These are phyloP conservation scores for Gorgonomyces haynaldii DNA, from an alignment of 192 early-diverging fungal genomes.

Conservation along the genomic window DNA sequence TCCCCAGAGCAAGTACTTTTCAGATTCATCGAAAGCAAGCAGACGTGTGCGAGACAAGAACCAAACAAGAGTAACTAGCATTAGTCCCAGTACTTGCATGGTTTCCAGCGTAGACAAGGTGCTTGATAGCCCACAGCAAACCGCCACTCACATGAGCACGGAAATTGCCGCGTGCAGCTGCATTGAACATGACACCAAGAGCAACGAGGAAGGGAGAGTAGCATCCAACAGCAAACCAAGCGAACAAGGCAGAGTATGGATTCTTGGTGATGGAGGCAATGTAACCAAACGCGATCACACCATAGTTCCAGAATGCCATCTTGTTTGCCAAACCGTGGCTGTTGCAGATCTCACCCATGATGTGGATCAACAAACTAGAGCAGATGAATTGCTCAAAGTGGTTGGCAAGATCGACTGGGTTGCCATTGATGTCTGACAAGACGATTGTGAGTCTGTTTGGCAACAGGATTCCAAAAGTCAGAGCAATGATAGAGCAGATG, in stretches of 20 bases:
- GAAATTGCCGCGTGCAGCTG: neutral
- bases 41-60: too few relatives aligned
- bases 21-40: too few relatives aligned
- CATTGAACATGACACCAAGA: neutral
- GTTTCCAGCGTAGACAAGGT: neutral
- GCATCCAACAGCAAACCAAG: neutral
- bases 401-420: neutral
- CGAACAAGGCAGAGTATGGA: neutral
- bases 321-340: neutral
- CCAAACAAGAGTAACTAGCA: too few relatives aligned
- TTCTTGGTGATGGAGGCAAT: neutral
- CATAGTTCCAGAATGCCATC: neutral
- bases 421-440: neutral
- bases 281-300: neutral
- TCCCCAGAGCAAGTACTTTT: too few relatives aligned
- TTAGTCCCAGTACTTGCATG: neutral
- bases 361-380: neutral
- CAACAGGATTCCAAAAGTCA: neutral
- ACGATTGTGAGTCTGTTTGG: neutral
- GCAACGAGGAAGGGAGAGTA: neutral
- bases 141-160: neutral
- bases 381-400: slow-evolving; percentile 1
- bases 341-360: neutral
- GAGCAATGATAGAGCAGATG: neutral
- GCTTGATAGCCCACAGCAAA: neutral